Evolutionary conservation across 306 rosid species (phyloP), one percentile per base, ranked within the genome.

Genomic region (Medicago arabica): DNA sequence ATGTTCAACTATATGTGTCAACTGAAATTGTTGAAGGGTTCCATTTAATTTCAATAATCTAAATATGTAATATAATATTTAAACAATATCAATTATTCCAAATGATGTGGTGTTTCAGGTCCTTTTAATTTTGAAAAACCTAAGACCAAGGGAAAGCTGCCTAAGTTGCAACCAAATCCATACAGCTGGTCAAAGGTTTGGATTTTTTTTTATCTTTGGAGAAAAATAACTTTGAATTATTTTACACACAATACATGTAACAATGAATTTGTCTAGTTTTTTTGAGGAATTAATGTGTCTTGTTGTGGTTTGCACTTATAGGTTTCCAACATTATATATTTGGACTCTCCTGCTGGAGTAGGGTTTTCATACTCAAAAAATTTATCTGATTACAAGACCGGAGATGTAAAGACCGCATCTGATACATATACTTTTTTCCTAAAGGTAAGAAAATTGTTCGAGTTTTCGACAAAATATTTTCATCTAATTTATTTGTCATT

Each of bases 141-240:
- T 81, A 76, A 79, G 71, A 74, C 78, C 1, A 57, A 73, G 59
- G 92, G 84, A 76, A 68, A 65, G 50, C 85, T 89, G 34, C 92
- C 97, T 62, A 75, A 55, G 15, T 69, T 66, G 54, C 16, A 41
- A 11, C 38, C 9, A 38, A 66, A 66, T 43, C 71, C 54, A 19
- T 66, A 41, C 81, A 93, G 97, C 78, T 93, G 98, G 98, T 89
- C 98, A 57, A 91, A 88, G 97, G 98, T 80, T 15, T 3, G 13
- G 4, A 11, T 3, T n/a, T 62, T n/a, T 62, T 34, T 63, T 34
- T 3, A 14, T 36, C 43, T 25, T 13, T 28, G 4, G 41, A 28
- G 67, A 15, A 14, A 19, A 9, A 18, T 4, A 21, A 21, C 9
- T 16, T 15, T 50, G 3, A 53, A 16, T 55, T 55, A n/a, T 51